phyloP scores from a whole-genome alignment of 306 rosid genomes.

The Mimosa bimucronata region DNA sequence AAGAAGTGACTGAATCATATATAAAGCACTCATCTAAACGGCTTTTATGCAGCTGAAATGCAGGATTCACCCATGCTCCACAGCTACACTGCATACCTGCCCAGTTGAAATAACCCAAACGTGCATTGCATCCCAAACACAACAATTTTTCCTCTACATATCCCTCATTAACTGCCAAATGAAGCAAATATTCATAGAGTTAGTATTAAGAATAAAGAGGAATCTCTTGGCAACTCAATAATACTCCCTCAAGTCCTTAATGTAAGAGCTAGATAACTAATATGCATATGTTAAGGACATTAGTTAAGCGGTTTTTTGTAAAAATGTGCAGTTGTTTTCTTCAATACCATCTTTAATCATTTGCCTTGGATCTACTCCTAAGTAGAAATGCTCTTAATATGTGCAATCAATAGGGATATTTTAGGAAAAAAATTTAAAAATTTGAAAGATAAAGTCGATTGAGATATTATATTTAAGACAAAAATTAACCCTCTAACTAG shows the following conservation, averaged over 20 bases:
- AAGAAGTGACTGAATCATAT: slow-evolving; percentile 15
- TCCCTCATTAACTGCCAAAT: slow-evolving; percentile 68
- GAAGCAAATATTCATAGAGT: slow-evolving; percentile 35
- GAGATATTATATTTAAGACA: no score
- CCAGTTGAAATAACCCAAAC: slow-evolving; percentile 87
- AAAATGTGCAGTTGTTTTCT: no score
- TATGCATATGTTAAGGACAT: no score
- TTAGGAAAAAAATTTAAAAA: no score
- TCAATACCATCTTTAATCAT: no score
- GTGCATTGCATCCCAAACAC: slow-evolving; percentile 79
- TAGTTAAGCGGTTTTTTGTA: no score
- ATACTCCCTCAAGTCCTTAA: not conserved
- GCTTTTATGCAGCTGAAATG: slow-evolving; percentile 83
- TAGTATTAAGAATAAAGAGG: slow-evolving; percentile 1
- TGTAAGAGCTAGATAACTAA: not conserved
- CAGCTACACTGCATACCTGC: slow-evolving; percentile 90
- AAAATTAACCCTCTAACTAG: no score
- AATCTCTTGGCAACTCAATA: not conserved
- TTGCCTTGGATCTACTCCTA: no score
- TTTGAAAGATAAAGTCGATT: not conserved
- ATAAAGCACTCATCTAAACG: slow-evolving; percentile 65
- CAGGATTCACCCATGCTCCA: slow-evolving; percentile 87
- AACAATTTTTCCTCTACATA: slow-evolving; percentile 70
- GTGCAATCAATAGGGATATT: no score
- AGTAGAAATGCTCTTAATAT: no score